A percentile compares a stretch with the other conserved stretches of the same genome.
phyloP scores from a whole-genome alignment of 169 alveolate genomes.

The Plasmodium reichenowi region DNA sequence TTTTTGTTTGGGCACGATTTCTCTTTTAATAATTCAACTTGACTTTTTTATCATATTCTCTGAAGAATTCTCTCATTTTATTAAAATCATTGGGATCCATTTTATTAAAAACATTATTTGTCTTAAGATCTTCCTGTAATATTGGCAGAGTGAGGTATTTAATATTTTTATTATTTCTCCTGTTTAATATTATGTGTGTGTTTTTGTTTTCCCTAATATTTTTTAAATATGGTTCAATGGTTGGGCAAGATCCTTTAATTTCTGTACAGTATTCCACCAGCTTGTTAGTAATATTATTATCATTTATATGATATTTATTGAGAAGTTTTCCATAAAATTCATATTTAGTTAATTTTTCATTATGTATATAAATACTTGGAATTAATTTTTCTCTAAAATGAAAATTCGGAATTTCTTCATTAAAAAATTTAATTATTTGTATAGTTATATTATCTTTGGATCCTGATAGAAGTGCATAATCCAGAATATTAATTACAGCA shows the following conservation, averaged over 20 bases:
- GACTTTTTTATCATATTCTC: slow-evolving; percentile 55
- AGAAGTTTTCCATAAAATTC: slow-evolving; percentile 67
- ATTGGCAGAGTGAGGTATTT: slow-evolving; percentile 63
- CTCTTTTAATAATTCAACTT: slow-evolving; percentile 13
- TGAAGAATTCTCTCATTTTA: slow-evolving; percentile 58
- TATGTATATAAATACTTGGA: slow-evolving; percentile 57
- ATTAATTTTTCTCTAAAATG: slow-evolving; percentile 59
- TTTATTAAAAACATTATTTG: slow-evolving; percentile 44
- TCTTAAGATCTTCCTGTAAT: slow-evolving; percentile 50
- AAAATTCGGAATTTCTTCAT: slow-evolving; percentile 29
- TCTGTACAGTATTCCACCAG: slow-evolving; percentile 51
- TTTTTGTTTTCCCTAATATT: slow-evolving; percentile 65
- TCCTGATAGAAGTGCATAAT: slow-evolving; percentile 67
- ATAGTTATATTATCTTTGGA: slow-evolving; percentile 70
- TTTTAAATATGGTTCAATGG: slow-evolving; percentile 65
- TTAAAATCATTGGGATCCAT: slow-evolving; percentile 54
- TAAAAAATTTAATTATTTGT: slow-evolving; percentile 69
- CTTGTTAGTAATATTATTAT: slow-evolving; percentile 52
- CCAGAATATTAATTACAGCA: slow-evolving; percentile 64
- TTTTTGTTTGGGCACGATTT: neutral
- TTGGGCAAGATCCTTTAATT: slow-evolving; percentile 26
- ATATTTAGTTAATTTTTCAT: slow-evolving; percentile 47
- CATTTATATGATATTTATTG: slow-evolving; percentile 68
- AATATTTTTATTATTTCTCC: slow-evolving; percentile 50
- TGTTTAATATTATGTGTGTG: slow-evolving; percentile 57